Evolutionary conservation across 2,329 filamentous ascomycete species (phyloP).

Genomic region (Ophiostoma sp.): DNA sequence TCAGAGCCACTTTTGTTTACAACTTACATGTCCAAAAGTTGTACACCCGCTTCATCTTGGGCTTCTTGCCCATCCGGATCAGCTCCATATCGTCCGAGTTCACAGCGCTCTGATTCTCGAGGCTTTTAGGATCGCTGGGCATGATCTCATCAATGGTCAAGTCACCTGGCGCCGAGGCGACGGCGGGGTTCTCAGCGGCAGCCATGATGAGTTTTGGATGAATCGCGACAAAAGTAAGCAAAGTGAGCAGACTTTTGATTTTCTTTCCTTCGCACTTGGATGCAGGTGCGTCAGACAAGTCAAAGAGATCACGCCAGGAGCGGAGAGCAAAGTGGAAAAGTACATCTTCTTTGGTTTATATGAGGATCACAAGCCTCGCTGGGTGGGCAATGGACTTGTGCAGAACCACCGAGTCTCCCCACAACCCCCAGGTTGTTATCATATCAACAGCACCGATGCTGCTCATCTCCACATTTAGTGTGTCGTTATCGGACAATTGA

Average conservation of each 20-base stretch:
- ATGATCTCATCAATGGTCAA: not conserved
- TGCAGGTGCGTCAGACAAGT: not conserved
- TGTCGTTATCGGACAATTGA: not conserved
- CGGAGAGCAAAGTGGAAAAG: slow-evolving; percentile 5
- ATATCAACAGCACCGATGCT: not conserved
- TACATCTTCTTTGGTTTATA: not conserved
- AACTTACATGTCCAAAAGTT: slow-evolving; percentile 4
- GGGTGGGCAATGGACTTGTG: not conserved
- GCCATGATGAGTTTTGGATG: not conserved
- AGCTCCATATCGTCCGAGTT: slow-evolving; percentile 3
- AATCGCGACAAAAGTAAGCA: not conserved
- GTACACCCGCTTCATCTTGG: slow-evolving; percentile 11
- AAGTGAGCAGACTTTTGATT: not conserved
- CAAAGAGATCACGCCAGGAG: not conserved
- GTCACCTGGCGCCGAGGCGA: not conserved
- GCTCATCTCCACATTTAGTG: not conserved
- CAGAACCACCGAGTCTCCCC: not conserved
- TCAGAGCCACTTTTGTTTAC: not conserved
- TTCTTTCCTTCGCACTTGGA: not conserved
- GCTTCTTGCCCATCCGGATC: slow-evolving; percentile 9
- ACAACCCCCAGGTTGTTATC: not conserved
- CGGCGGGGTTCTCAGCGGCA: not conserved
- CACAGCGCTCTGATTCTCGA: not conserved
- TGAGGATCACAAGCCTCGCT: not conserved
- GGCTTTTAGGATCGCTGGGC: not conserved